Evolutionary conservation across 2,329 filamentous ascomycete genomes (phyloP), one percentile per base, ranked within the genome.

Genomic region (Cercospora sesami): DNA sequence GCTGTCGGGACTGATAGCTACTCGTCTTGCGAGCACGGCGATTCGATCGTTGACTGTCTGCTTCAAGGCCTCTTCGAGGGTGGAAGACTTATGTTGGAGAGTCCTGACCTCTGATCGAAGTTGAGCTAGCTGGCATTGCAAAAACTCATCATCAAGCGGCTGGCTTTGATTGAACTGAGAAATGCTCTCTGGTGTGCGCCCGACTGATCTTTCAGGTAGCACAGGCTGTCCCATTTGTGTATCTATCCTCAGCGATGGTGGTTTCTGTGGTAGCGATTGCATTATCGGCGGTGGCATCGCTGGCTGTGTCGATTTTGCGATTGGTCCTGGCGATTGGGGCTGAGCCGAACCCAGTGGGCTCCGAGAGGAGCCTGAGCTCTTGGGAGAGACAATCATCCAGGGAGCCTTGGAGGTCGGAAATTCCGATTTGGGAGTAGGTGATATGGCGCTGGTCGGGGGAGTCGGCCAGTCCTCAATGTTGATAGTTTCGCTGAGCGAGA

Each of bases 391-490:
- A 8, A 18, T 3, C 8, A 30, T 30, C 30, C 62, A 39, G 12
- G 30, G 48, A 21, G 51, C n/a, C 4, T 58, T 33, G 18, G 48
- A 57, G 18, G n/a, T 9, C 23, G 62, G 5, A 39, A 64, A 39
- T 7, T 16, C 4, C 18, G 31, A 36, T 12, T n/a, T 42, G 14
- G 62, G 62, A 14, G 48, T 57, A 9, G 62, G 48, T 26, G 51
- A 58, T 30, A 64, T 42, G 8, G 48, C 62, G 55, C 62, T 64
- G 26, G 48, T 64, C 21, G 62, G 62, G 16, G 62, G 62, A 16
- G 62, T 64, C 21, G 62, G 48, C 62, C 62, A 64, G 48, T 64
- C 51, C 12, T 64, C 48, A 21, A 64, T 39, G 42, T 64, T 30
- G 33, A 64, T 39, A 5, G 39, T 28, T 36, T n/a, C 28, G 16